Conservation (phyloP, 1,284 basidiomycete genomes). For the Gymnopus androsaceus region DNA sequence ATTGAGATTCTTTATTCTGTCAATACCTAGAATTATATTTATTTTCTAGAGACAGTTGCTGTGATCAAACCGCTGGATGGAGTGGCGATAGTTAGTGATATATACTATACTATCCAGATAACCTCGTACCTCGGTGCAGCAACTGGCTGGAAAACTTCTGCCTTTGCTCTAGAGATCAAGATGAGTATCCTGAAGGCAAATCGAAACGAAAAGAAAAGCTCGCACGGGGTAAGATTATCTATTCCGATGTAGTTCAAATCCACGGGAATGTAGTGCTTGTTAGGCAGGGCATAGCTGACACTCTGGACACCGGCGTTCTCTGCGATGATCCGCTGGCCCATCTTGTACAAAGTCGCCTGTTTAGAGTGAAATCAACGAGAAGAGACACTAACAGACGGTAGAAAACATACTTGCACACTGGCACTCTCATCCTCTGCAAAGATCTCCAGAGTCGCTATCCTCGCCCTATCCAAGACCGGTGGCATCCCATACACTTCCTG, state of each 20-base stretch:
- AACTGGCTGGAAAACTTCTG: constrained; percentile 81
- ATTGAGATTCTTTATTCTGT: not conserved
- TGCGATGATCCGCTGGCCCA: constrained; percentile 73
- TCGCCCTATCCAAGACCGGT: constrained; percentile 59
- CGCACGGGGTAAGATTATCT: constrained; percentile 22
- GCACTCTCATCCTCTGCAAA: constrained; percentile 91
- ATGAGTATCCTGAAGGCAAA: not conserved
- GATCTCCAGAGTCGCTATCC: constrained; percentile 72
- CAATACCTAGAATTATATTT: constrained; percentile 2
- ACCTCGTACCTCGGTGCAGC: constrained; percentile 73
- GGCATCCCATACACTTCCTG: constrained; percentile 63
- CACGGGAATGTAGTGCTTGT: constrained; percentile 91
- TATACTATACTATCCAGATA: not conserved
- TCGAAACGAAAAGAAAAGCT: not conserved
- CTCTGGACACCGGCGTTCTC: constrained; percentile 64
- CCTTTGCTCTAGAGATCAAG: constrained; percentile 52
- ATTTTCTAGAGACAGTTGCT: constrained; percentile 43
- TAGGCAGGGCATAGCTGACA: constrained; percentile 82
- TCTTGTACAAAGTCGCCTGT: constrained; percentile 89
- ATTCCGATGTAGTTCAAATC: constrained; percentile 64
- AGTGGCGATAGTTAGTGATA: not conserved
- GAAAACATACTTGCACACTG: constrained; percentile 75
- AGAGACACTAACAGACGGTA: constrained; percentile 5
- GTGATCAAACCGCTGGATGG: constrained; percentile 38
- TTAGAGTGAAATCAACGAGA: not conserved